phyloP scores from a whole-genome alignment of 1,284 basidiomycete genomes.

The Ceratobasidium sp. region DNA sequence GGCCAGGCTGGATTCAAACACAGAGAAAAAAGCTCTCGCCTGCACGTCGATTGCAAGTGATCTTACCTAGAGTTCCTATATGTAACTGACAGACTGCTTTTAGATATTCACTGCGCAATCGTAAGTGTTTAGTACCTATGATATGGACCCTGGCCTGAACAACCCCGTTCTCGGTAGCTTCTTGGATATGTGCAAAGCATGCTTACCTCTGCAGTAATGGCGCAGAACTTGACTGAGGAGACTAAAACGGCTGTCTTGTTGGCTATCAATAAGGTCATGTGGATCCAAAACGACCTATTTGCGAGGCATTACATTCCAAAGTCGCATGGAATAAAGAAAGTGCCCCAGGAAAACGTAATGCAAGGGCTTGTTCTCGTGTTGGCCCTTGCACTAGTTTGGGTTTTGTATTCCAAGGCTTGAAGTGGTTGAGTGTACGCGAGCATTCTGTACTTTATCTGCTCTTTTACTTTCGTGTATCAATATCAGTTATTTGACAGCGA shows the following conservation, averaged over 20 bases:
- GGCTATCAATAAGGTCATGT: slow-evolving; percentile 40
- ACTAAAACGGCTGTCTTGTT: slow-evolving; percentile 33
- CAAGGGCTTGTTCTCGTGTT: neutral
- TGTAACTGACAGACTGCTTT: neutral
- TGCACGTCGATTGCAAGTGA: slow-evolving; percentile 42
- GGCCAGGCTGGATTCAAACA: slow-evolving; percentile 43
- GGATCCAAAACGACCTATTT: slow-evolving; percentile 43
- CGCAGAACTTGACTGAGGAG: slow-evolving; percentile 30
- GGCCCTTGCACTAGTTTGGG: neutral
- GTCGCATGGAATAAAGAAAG: neutral
- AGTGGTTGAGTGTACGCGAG: no score
- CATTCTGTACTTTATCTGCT: no score
- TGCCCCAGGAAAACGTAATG: neutral
- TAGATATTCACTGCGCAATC: slow-evolving; percentile 39
- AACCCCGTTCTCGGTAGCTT: neutral
- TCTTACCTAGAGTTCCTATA: neutral
- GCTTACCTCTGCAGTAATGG: slow-evolving; percentile 33
- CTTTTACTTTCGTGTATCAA: no score
- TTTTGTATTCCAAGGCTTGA: neutral
- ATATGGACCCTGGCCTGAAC: neutral
- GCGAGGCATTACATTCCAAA: slow-evolving; percentile 39
- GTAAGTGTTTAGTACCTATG: neutral
- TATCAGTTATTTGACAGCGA: no score
- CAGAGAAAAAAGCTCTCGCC: slow-evolving; percentile 40
- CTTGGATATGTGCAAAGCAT: slow-evolving; percentile 34